A percentile compares a stretch with the other conserved stretches of the same genome.
These are phyloP conservation scores for Quercus lobata DNA, from an alignment of 331 rosid species.

Conservation along the genomic window DNA sequence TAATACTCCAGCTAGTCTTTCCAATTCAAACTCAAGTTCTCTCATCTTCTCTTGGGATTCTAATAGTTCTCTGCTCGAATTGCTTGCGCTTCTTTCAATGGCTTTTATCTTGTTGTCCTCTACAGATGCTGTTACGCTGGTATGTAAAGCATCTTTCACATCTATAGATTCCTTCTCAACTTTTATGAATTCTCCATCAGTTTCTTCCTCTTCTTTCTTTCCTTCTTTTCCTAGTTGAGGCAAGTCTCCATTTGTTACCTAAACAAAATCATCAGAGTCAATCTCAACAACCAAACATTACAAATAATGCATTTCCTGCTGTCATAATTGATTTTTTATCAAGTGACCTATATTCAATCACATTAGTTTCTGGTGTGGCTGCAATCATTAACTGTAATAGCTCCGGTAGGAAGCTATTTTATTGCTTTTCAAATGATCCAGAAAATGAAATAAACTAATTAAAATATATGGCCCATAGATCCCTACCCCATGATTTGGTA, in stretches of 20 bases:
- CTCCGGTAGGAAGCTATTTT: neutral
- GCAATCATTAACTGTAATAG: neutral
- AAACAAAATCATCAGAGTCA: slow-evolving; percentile 16
- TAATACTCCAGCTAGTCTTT: slow-evolving; percentile 48
- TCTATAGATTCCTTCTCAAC: slow-evolving; percentile 76
- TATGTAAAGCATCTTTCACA: slow-evolving; percentile 30
- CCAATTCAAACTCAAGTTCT: slow-evolving; percentile 72
- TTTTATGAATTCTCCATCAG: slow-evolving; percentile 92
- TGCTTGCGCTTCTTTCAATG: slow-evolving; percentile 48
- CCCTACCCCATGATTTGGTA: neutral
- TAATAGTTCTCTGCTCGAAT: slow-evolving; percentile 64
- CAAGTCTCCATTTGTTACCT: slow-evolving; percentile 53
- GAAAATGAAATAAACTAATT: neutral
- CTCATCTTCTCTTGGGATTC: slow-evolving; percentile 82
- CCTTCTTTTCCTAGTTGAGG: slow-evolving; percentile 30
- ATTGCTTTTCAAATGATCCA: neutral
- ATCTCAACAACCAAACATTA: neutral
- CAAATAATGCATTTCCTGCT: neutral
- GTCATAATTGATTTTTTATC: neutral
- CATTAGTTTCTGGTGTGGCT: neutral
- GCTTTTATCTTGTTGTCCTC: slow-evolving; percentile 34
- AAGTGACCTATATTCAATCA: neutral
- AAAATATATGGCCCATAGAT: neutral
- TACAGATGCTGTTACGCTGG: slow-evolving; percentile 13
- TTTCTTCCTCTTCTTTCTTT: slow-evolving; percentile 87